These are phyloP conservation scores for Diddensiella santjacobensis DNA, from an alignment of 805 yeast genomes.

Conservation along the genomic window DNA sequence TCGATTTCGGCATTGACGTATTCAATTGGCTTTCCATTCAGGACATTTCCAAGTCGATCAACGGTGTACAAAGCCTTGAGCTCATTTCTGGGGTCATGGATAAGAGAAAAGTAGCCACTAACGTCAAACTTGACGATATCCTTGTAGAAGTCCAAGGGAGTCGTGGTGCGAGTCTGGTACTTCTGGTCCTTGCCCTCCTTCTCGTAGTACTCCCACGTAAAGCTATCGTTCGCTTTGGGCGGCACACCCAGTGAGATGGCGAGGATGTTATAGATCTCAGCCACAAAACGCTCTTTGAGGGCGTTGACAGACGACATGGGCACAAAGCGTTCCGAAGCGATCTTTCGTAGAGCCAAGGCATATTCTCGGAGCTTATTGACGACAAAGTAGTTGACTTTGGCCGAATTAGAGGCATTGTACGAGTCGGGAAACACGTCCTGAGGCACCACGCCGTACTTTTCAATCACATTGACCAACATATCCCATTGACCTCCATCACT, in stretches of 20 bases:
- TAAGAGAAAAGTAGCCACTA: conserved; percentile 55
- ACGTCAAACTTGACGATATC: conserved; percentile 46
- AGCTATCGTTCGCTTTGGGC: conserved; percentile 63
- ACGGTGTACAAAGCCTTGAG: conserved; percentile 64
- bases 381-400: conserved; percentile 55
- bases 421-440: conserved; percentile 69
- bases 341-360: conserved; percentile 63
- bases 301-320: conserved; percentile 29
- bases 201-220: conserved; percentile 71
- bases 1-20: conserved; percentile 69
- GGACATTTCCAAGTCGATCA: conserved; percentile 70
- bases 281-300: conserved; percentile 48
- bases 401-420: conserved; percentile 50
- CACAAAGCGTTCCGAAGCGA: conserved; percentile 41
- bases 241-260: conserved; percentile 74
- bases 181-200: conserved; percentile 36
- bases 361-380: conserved; percentile 72
- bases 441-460: conserved; percentile 81
- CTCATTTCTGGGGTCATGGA: conserved; percentile 79
- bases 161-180: conserved; percentile 39
- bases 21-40: conserved; percentile 55
- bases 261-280: conserved; percentile 61
- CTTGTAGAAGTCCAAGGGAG: conserved; percentile 64
- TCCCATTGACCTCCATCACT: conserved; percentile 88
- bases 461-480: conserved; percentile 72